Conservation (phyloP, 176 grass and related monocot genomes). For the Carex myosuroides region DNA sequence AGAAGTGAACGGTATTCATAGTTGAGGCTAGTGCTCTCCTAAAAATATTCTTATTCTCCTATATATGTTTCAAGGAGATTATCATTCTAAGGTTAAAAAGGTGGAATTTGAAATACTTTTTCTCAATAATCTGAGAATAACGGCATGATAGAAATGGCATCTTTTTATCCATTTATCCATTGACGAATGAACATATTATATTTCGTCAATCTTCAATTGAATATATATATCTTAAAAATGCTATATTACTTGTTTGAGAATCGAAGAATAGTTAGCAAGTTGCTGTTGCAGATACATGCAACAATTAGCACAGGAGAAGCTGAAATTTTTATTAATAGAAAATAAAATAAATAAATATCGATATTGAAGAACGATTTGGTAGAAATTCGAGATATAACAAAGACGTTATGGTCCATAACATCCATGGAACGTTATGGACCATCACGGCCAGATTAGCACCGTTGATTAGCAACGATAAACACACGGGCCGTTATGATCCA, state of each 20-base stretch:
- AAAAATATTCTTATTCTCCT: neutral
- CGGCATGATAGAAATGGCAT: neutral
- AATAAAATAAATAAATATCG: too few species aligned
- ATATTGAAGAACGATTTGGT: too few species aligned
- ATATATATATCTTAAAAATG: neutral
- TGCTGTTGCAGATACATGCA: neutral
- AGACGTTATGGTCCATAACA: too few species aligned
- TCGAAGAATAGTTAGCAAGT: neutral
- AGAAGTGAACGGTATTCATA: neutral
- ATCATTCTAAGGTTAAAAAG: neutral
- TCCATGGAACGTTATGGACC: too few species aligned
- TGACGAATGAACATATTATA: neutral
- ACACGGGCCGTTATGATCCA: too few species aligned
- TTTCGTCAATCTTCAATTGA: neutral
- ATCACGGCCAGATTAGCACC: too few species aligned
- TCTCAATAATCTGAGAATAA: neutral
- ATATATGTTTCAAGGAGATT: neutral
- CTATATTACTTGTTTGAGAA: neutral
- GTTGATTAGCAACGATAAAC: too few species aligned
- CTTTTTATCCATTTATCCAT: neutral
- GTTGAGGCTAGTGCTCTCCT: neutral
- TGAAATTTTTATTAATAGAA: too few species aligned
- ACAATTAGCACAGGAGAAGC: neutral
- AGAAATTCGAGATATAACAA: too few species aligned
- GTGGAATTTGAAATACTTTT: neutral